These are phyloP conservation scores for Rhodotorula toruloides DNA, from an alignment of 768 basidiomycete genomes.

Conservation along the genomic window DNA sequence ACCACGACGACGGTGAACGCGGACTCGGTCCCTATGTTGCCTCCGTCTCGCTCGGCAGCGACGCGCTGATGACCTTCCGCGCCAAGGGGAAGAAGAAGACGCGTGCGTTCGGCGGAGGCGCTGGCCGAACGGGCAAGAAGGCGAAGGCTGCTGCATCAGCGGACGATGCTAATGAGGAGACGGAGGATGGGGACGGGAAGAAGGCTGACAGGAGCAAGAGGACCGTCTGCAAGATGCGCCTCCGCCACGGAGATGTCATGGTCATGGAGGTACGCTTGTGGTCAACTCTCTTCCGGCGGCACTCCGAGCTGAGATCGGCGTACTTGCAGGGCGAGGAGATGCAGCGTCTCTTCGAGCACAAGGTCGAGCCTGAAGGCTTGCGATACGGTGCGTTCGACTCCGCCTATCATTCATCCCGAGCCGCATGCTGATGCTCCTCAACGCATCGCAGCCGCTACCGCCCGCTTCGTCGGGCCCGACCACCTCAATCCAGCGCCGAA, in stretches of 20 bases:
- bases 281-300: background rate
- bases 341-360: constrained; percentile 26
- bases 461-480: constrained; percentile 24
- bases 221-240: constrained; percentile 2
- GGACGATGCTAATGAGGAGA: background rate
- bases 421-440: background rate
- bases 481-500: constrained; percentile 7
- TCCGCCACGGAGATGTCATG: constrained; percentile 8
- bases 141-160: too few relatives aligned
- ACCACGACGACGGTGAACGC: constrained; percentile 47
- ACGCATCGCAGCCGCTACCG: constrained; percentile 11
- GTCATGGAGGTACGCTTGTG: constrained; percentile 12
- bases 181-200: background rate
- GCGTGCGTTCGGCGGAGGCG: background rate
- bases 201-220: background rate
- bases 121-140: background rate
- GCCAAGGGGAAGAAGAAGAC: constrained; percentile 29
- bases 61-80: constrained; percentile 45
- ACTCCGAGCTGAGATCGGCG: too few relatives aligned
- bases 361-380: constrained; percentile 22
- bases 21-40: constrained; percentile 45
- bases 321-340: constrained; percentile 10
- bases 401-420: background rate
- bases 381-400: constrained; percentile 17
- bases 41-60: constrained; percentile 42